A percentile compares a stretch with the other conserved stretches of the same genome.
Evolutionary conservation across 768 basidiomycete species (phyloP).

Genomic region (Lepiota venenata): DNA sequence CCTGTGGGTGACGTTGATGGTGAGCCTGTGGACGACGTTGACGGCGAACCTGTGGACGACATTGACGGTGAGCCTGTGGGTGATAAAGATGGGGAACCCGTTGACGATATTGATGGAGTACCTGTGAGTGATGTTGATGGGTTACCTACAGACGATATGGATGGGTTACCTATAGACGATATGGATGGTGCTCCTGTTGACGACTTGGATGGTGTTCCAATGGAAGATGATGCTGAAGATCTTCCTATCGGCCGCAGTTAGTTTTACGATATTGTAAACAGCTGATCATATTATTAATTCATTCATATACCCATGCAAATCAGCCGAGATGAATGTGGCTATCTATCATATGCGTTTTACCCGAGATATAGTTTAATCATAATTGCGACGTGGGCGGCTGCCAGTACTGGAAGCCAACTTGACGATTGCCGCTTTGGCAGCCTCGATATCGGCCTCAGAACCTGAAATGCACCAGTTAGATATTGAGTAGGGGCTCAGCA

Average conservation of each 20-base stretch:
- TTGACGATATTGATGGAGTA: slow-evolving; percentile 37
- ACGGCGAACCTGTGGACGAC: slow-evolving; percentile 37
- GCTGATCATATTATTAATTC: slow-evolving; percentile 2
- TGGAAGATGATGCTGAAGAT: slow-evolving; percentile 28
- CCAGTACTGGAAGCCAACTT: slow-evolving; percentile 43
- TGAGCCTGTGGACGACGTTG: slow-evolving; percentile 23
- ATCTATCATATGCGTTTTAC: slow-evolving; percentile 1
- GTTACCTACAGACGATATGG: slow-evolving; percentile 37
- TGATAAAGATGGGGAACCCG: slow-evolving; percentile 34
- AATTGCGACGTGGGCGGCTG: slow-evolving; percentile 39
- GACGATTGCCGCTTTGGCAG: slow-evolving; percentile 78
- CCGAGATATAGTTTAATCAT: slow-evolving; percentile 8
- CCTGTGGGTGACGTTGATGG: slow-evolving; percentile 32
- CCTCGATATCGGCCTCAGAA: slow-evolving; percentile 58
- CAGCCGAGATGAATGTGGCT: slow-evolving; percentile 27
- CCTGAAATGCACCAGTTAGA: slow-evolving; percentile 38
- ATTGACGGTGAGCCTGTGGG: slow-evolving; percentile 37
- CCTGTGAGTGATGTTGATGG: slow-evolving; percentile 40
- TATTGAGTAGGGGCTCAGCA: not conserved
- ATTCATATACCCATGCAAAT: slow-evolving; percentile 10
- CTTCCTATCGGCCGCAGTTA: not conserved
- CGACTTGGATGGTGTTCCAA: slow-evolving; percentile 43
- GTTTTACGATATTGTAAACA: not conserved
- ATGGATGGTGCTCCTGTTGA: slow-evolving; percentile 18
- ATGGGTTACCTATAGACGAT: slow-evolving; percentile 39